phyloP scores from a whole-genome alignment of 192 early-diverging fungal genomes.

The Powellomyces hirtus region DNA sequence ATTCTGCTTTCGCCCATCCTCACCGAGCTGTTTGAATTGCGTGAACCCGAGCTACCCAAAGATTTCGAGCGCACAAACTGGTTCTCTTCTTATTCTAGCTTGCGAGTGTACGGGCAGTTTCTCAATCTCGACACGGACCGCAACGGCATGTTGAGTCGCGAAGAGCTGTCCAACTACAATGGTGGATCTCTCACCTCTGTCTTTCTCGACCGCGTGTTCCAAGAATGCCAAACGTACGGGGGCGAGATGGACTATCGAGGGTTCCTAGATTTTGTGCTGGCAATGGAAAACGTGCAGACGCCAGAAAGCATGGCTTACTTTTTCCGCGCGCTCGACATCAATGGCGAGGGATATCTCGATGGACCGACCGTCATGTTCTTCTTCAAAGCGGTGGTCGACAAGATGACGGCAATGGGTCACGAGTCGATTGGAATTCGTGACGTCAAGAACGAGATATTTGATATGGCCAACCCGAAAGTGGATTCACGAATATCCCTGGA shows the following conservation, averaged over 20 bases:
- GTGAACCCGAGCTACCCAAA: constrained; percentile 43
- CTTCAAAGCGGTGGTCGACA: constrained; percentile 48
- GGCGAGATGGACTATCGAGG: constrained; percentile 49
- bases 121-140: constrained; percentile 46
- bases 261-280: constrained; percentile 55
- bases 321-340: constrained; percentile 50
- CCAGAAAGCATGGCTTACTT: constrained; percentile 46
- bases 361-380: constrained; percentile 41
- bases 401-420: constrained; percentile 40
- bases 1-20: constrained; percentile 52
- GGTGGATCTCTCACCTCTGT: constrained; percentile 41
- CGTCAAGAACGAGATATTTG: constrained; percentile 59
- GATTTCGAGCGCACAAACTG: constrained; percentile 47
- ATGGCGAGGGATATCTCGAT: constrained; percentile 44
- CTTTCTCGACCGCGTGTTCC: constrained; percentile 55
- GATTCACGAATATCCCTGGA: constrained; percentile 37
- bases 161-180: constrained; percentile 43
- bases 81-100: constrained; percentile 42
- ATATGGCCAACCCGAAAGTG: constrained; percentile 49
- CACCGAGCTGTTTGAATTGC: constrained; percentile 52
- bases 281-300: constrained; percentile 46
- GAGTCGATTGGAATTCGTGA: constrained; percentile 41
- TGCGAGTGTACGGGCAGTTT: constrained; percentile 50
- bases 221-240: constrained; percentile 43
- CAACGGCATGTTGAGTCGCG: constrained; percentile 48